Base-by-base conservation (phyloP, 2,329 filamentous ascomycete species). In the Bipolaris sorokiniana region DNA sequence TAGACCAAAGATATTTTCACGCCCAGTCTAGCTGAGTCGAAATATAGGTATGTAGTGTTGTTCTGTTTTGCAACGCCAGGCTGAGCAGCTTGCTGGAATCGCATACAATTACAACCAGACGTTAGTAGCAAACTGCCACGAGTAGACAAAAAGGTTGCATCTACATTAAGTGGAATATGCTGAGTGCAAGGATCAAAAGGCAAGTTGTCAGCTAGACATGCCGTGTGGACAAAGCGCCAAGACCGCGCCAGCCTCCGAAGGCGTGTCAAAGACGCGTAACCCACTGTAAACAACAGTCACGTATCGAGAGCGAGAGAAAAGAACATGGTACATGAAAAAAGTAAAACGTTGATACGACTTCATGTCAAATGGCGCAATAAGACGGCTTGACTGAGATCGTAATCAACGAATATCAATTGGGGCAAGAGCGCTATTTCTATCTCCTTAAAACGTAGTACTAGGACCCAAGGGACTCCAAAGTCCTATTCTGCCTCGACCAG, bases 221-320 rank as follows among this genome's bases (percentile, higher is more conserved):
- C 31, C 33, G 45, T 41, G 49, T 51, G 45, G 50, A 59, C 36
- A 47, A 40, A 42, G 41, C 46, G 58, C 58, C 58, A 54, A 61
- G 55, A 26, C 41, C 15, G 36, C 55, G 28, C 58, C 51, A 49
- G 33, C 20, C 37, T 49, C 18, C 40, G 51, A 54, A 55, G 42
- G 44, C 59, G 53, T 53, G 53, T 34, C 48, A 15, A 22, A 31
- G 22, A 51, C 46, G 52, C 47, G 47, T 22, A 51, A 37, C 42
- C 13, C 10, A 34, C 11, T 34, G 26, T 46, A 46, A 46, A 46
- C 42, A 46, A 46, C 20, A 28, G 10, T 28, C 20, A 48, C 34
- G 6, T 18, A 28, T 26, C 13, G 20, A 38, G 33, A 38, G 46
- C 20, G n/a, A n/a, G 7, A 26, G 11, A 13, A n/a, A 13, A n/a